Evolutionary conservation across 192 early-diverging fungal species (phyloP), one percentile per base, ranked within the genome.

Genomic region (Coemansia sp.): DNA sequence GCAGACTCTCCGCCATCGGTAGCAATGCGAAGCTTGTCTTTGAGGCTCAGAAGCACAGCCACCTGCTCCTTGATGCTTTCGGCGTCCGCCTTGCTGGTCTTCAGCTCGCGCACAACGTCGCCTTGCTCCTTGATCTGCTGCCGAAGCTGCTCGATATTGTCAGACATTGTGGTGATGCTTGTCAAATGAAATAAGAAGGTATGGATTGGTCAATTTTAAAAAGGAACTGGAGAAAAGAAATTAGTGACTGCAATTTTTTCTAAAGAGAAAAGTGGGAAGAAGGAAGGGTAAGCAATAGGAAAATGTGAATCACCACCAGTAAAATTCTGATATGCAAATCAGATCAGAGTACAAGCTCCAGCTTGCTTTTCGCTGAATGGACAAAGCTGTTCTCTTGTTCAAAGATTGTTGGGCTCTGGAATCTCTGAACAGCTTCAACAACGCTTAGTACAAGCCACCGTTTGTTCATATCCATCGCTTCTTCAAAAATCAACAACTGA

Each of bases 51-150:
- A n/a, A 91, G 65, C 6, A 72, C 59, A 4, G 78, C 76, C 0
- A 87, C 86, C 59, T 88, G 86, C 40, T 82, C 81, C 45, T 80
- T 80, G 53, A 93, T 70, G 25, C 54, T 52, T 2, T 33, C 68
- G 68, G 87, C 85, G 22, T 82, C 85, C 11, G 87, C 89, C 45
- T 86, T 83, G 50, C 67, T 60, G 2, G 81, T 54, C 68, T 90
- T 90, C 37, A 92, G 75, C 55, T 83, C 62, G 38, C 87, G 83
- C 54, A 90, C 79, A 11, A 74, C 75, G 20, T 75, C 64, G 44
- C 81, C 87, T 61, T 89, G 88, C 30, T 73, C 84, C 36, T 83
- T 81, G 54, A 92, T 84, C 63, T 82, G 66, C 58, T 64, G 41
- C 10, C 56, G 55, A 28, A 83, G 74, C 48, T 68, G 58, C 41